A percentile compares a stretch with the other conserved stretches of the same genome.
Evolutionary conservation across 1,139 yeast species (phyloP).

Genomic region (Pichia sp.): DNA sequence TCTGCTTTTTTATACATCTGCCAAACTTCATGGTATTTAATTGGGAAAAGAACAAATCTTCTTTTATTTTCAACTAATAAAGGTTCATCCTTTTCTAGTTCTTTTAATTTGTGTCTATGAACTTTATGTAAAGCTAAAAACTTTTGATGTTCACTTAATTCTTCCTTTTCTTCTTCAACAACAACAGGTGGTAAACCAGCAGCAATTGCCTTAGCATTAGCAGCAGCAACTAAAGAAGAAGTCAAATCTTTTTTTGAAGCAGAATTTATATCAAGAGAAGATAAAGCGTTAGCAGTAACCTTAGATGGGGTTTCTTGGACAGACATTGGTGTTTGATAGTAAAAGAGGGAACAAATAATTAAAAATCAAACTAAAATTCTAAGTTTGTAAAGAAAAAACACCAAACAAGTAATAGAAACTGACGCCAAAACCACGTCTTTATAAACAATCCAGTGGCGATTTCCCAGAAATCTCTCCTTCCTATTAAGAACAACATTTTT

Average conservation of each 20-base stretch:
- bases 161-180: constrained; percentile 11
- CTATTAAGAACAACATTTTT: too few relatives aligned
- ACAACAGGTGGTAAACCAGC: constrained; percentile 17
- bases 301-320: constrained; percentile 42
- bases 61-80: constrained; percentile 77
- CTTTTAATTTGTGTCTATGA: constrained; percentile 69
- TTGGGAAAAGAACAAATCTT: constrained; percentile 94
- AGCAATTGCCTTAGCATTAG: constrained; percentile 28
- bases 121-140: constrained; percentile 57
- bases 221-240: constrained; percentile 22
- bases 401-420: neutral
- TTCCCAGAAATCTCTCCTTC: neutral
- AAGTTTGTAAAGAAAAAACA: too few relatives aligned
- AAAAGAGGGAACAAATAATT: neutral
- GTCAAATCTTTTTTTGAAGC: constrained; percentile 30
- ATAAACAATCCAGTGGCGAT: neutral
- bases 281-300: constrained; percentile 36
- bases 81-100: constrained; percentile 82
- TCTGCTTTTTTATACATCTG: constrained; percentile 98
- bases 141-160: constrained; percentile 36
- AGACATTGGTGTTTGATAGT: constrained; percentile 23
- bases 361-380: too few relatives aligned
- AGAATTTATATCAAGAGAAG: constrained; percentile 31
- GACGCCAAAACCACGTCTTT: neutral
- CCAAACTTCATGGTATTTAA: constrained; percentile 97